Evolutionary conservation across 768 basidiomycete genomes (phyloP).

Genomic region (Lepiota subincarnata): DNA sequence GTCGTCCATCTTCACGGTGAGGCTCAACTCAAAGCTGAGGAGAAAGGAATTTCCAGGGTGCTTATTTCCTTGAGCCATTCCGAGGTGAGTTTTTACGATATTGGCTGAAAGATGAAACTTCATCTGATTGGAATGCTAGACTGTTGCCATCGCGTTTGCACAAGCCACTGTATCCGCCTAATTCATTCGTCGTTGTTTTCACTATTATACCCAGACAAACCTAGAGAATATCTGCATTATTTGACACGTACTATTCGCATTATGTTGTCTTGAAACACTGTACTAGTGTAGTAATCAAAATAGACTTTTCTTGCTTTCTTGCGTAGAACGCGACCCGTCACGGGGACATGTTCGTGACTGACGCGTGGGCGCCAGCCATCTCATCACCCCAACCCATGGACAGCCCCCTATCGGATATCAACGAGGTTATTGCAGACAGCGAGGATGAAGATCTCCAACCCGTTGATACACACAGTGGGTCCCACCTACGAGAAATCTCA

Average conservation of each 20-base stretch:
- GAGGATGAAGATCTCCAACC: conserved; percentile 19
- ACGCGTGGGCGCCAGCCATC: neutral
- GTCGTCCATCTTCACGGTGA: conserved; percentile 75
- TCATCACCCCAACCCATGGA: neutral
- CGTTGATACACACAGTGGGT: conserved; percentile 3
- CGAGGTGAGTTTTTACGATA: conserved; percentile 52
- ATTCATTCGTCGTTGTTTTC: neutral
- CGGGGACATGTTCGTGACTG: neutral
- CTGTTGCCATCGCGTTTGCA: conserved; percentile 83
- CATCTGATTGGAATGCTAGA: conserved; percentile 38
- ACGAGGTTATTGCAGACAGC: conserved; percentile 50
- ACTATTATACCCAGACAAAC: conserved; percentile 2
- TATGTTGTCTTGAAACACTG: neutral
- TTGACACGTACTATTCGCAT: neutral
- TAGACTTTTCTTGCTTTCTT: neutral
- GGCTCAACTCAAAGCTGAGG: conserved; percentile 66
- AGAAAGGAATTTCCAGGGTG: conserved; percentile 69
- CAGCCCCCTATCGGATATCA: conserved; percentile 15
- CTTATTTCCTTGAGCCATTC: conserved; percentile 91
- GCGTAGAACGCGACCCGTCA: conserved; percentile 15
- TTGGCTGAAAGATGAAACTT: neutral
- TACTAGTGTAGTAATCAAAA: conserved; percentile 8
- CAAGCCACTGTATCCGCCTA: conserved; percentile 50
- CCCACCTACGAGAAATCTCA: neutral
- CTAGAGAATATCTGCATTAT: neutral